Conservation (phyloP, 169 alveolate species). For the Plasmodium chabaudi region DNA sequence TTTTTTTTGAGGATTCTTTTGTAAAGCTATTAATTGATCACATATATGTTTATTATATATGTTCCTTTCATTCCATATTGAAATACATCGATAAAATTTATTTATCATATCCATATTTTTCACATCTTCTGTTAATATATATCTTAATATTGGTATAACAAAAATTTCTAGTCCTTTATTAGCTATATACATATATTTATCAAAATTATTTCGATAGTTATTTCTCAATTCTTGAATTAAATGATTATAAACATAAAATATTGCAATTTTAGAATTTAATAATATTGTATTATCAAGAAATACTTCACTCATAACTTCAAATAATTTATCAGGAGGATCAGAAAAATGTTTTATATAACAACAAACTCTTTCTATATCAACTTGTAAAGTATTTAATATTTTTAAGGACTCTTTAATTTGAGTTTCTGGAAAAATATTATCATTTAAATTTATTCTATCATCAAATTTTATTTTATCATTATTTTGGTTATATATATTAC, state of each 20-base stretch:
- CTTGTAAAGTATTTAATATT: constrained; percentile 68
- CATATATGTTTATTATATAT: constrained; percentile 63
- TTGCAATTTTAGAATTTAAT: constrained; percentile 64
- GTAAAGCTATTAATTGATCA: constrained; percentile 63
- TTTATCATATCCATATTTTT: constrained; percentile 38
- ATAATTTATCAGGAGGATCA: constrained; percentile 73
- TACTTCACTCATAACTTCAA: constrained; percentile 41
- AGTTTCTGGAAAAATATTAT: constrained; percentile 35
- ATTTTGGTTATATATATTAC: constrained; percentile 6
- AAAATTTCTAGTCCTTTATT: constrained; percentile 47
- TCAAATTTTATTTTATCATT: constrained; percentile 6
- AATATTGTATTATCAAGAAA: constrained; percentile 33
- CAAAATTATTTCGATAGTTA: constrained; percentile 42
- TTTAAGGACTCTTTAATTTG: constrained; percentile 63
- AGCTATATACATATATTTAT: constrained; percentile 47
- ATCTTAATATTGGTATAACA: constrained; percentile 61
- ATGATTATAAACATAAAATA: constrained; percentile 76
- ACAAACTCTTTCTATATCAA: constrained; percentile 74
- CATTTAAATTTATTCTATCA: neutral
- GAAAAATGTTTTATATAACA: constrained; percentile 73
- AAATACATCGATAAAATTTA: constrained; percentile 64
- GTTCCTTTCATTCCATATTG: constrained; percentile 75
- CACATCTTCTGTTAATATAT: constrained; percentile 21
- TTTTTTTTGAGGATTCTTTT: constrained; percentile 60
- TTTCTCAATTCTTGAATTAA: constrained; percentile 73